Evolutionary conservation across 495 filamentous ascomycete genomes (phyloP), one percentile per base, ranked within the genome.

Genomic region (Aspergillus biplanus): DNA sequence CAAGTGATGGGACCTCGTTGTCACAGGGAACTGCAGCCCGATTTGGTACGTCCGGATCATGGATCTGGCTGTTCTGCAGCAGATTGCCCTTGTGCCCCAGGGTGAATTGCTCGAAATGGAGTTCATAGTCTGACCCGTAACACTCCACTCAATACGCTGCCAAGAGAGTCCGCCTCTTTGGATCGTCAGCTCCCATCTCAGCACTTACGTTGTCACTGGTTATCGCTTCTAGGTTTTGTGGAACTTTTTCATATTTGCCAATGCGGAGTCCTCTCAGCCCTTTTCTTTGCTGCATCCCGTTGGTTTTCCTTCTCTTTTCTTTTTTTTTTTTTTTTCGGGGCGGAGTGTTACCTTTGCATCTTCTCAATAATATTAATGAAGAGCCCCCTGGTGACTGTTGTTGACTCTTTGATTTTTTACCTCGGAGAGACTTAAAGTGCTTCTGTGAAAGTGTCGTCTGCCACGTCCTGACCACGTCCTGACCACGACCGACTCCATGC

Each of bases 141-240:
- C 11, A 44, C 66, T 74, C 73, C 73, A 74, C 73, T 52, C 59
- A 61, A 70, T 72, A 72, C 67, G 67, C 64, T 67, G 75, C 73
- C 75, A 75, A 74, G 71, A 63, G 52, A 57, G 47, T 66, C 71
- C 65, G 66, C 60, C 39, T 60, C 63, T 59, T 64, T 65, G 61
- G 66, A 70, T 70, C 68, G 71, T 72, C 73, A 69, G 65, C 71
- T 65, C 63, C 67, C 70, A 66, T 68, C 53, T 70, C 65, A 65
- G 69, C 63, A 52, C 62, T 70, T 67, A 65, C 64, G 69, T 68
- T 64, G 70, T 66, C 68, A 59, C 50, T 68, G 63, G 56, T 52
- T 58, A 52, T 61, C 33, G 47, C 55, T 48, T 35, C 31, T 46
- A 33, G 34, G 16, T 6, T 60, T 50, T 58, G 61, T 62, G 65